phyloP scores from a whole-genome alignment of 2,329 filamentous ascomycete genomes.

The Aspergillus costaricaensis region DNA sequence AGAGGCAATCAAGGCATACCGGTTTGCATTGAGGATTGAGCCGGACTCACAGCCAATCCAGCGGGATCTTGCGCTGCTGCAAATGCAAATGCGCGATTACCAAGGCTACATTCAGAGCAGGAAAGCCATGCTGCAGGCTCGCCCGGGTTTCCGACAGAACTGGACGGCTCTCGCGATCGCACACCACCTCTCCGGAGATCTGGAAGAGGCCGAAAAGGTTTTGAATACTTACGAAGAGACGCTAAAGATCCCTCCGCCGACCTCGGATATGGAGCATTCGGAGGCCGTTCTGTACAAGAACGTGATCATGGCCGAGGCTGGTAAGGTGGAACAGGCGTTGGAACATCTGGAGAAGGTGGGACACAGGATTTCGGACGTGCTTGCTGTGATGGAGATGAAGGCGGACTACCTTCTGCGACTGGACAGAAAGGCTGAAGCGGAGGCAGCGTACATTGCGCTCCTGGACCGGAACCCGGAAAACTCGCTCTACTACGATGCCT shows the following conservation, averaged over 20 bases:
- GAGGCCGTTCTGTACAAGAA: conserved; percentile 97
- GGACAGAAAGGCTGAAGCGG: conserved; percentile 75
- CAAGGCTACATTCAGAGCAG: conserved; percentile 89
- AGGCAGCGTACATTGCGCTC: conserved; percentile 75
- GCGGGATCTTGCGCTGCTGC: conserved; percentile 86
- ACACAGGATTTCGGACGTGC: conserved; percentile 78
- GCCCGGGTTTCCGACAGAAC: conserved; percentile 80
- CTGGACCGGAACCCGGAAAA: conserved; percentile 87
- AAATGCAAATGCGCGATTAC: conserved; percentile 96
- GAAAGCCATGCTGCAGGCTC: conserved; percentile 80
- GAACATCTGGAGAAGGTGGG: conserved; percentile 79
- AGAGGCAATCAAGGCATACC: conserved; percentile 98
- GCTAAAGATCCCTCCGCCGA: conserved; percentile 74
- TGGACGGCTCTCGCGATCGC: conserved; percentile 98
- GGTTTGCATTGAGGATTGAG: conserved; percentile 88
- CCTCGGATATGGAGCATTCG: conserved; percentile 84
- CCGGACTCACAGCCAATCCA: conserved; percentile 95
- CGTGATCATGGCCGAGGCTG: conserved; percentile 84
- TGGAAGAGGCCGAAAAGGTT: conserved; percentile 84
- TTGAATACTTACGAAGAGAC: conserved; percentile 92
- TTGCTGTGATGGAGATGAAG: conserved; percentile 80
- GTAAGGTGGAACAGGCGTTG: conserved; percentile 78
- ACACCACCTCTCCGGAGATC: conserved; percentile 84
- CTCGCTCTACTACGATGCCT: conserved; percentile 77
- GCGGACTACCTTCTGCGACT: conserved; percentile 82